Conservation (phyloP, 192 early-diverging fungal genomes). For the Phlyctochytrium arcticum region DNA sequence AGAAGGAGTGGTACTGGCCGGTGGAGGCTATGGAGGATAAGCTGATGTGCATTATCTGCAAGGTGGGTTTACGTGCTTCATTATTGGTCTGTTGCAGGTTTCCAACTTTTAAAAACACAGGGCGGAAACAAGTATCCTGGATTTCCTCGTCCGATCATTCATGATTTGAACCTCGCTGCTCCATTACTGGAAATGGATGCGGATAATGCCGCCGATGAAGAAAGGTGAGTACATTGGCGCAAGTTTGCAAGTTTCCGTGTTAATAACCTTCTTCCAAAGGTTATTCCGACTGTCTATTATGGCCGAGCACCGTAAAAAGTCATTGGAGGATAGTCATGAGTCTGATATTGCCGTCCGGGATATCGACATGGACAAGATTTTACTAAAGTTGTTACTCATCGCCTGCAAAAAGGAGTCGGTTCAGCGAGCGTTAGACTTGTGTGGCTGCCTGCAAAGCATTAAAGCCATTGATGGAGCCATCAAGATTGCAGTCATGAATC, state of each 20-base stretch:
- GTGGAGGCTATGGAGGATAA: constrained; percentile 69
- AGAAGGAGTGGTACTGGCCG: constrained; percentile 76
- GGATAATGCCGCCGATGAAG: constrained; percentile 25
- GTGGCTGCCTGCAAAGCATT: constrained; percentile 54
- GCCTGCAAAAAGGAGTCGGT: constrained; percentile 76
- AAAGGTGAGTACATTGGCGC: constrained; percentile 27
- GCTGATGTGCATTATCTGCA: constrained; percentile 71
- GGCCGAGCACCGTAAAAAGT: constrained; percentile 52
- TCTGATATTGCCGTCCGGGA: constrained; percentile 39
- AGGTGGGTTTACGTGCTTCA: constrained; percentile 35
- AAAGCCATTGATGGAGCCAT: constrained; percentile 76
- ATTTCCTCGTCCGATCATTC: constrained; percentile 68
- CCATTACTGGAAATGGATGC: constrained; percentile 60
- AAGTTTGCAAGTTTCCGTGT: constrained; percentile 3
- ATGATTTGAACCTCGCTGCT: constrained; percentile 60
- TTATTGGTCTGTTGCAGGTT: neutral
- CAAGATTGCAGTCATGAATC: constrained; percentile 71
- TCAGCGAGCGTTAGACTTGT: constrained; percentile 78
- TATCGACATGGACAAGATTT: constrained; percentile 74
- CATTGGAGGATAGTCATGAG: constrained; percentile 41
- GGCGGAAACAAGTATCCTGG: constrained; percentile 53
- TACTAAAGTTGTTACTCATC: constrained; percentile 68
- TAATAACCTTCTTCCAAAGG: constrained; percentile 12
- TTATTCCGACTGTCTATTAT: constrained; percentile 51
- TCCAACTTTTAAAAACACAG: too few species aligned